These are phyloP conservation scores for Xylaria sp. DNA, from an alignment of 2,329 filamentous ascomycete species.

Conservation along the genomic window DNA sequence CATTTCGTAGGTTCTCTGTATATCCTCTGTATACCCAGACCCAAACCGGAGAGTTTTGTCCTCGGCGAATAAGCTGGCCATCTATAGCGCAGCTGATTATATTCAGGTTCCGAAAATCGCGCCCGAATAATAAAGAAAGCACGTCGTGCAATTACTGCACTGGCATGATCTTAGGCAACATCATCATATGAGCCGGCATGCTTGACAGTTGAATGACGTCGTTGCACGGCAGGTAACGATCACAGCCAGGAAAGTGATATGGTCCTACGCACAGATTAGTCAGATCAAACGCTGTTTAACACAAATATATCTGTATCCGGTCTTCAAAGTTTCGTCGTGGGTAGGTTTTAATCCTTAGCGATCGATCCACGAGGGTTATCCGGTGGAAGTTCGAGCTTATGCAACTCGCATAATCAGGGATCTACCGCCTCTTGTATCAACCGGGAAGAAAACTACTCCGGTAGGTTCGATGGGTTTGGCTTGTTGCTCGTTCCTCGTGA, in stretches of 20 bases:
- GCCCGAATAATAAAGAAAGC: background rate
- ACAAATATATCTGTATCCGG: conserved; percentile 6
- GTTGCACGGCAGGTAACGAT: conserved; percentile 34
- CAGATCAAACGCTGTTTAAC: conserved; percentile 7
- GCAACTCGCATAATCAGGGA: conserved; percentile 33
- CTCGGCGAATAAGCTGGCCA: background rate
- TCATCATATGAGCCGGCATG: conserved; percentile 13
- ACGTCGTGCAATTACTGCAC: conserved; percentile 24
- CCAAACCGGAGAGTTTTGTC: background rate
- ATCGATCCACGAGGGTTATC: conserved; percentile 11
- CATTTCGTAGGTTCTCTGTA: conserved; percentile 4
- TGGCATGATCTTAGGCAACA: conserved; percentile 21
- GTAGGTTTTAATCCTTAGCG: conserved; percentile 11
- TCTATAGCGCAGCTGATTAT: conserved; percentile 6
- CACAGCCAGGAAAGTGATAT: conserved; percentile 32
- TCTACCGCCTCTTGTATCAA: conserved; percentile 25
- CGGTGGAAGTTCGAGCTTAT: conserved; percentile 27
- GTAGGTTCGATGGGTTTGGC: conserved; percentile 27
- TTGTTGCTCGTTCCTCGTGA: conserved; percentile 11
- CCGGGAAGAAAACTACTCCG: conserved; percentile 18
- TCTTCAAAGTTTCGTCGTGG: conserved; percentile 20
- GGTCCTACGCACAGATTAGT: conserved; percentile 31
- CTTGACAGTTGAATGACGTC: conserved; percentile 29
- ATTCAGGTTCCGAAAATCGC: background rate
- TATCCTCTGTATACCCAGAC: conserved; percentile 2